Percentiles rank a stretch among this genome's conserved stretches.
Evolutionary conservation across 1,284 basidiomycete genomes (phyloP).

Genomic region (Ganoderma lingzhi): DNA sequence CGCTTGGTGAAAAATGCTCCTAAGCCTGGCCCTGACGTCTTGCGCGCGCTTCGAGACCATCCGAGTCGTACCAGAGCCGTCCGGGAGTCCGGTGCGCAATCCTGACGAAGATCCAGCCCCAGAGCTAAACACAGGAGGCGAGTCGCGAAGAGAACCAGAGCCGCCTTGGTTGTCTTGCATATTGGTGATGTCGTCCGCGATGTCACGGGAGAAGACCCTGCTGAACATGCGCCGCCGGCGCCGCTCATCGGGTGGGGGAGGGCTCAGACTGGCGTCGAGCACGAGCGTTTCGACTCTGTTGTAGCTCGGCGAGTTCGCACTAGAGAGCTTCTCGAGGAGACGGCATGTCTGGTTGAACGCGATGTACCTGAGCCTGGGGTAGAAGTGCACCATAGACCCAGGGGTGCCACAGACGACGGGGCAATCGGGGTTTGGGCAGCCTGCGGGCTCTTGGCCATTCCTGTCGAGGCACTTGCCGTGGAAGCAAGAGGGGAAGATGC

Average conservation of each 20-base stretch:
- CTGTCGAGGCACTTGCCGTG: slow-evolving; percentile 76
- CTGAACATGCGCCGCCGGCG: slow-evolving; percentile 16
- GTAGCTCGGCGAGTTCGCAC: slow-evolving; percentile 50
- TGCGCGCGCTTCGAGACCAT: slow-evolving; percentile 36
- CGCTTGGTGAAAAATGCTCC: slow-evolving; percentile 46
- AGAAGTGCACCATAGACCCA: slow-evolving; percentile 79
- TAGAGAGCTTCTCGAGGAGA: slow-evolving; percentile 45
- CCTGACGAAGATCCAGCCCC: slow-evolving; percentile 2
- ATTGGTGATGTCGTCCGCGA: slow-evolving; percentile 1
- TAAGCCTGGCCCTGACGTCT: slow-evolving; percentile 37
- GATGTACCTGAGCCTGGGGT: slow-evolving; percentile 54
- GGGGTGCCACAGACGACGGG: slow-evolving; percentile 80
- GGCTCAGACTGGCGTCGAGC: slow-evolving; percentile 33
- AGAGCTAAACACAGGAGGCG: slow-evolving; percentile 18
- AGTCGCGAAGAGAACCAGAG: not conserved
- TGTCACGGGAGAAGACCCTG: slow-evolving; percentile 15
- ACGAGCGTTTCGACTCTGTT: slow-evolving; percentile 51
- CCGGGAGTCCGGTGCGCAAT: slow-evolving; percentile 6
- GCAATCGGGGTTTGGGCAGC: slow-evolving; percentile 82
- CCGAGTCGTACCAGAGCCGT: slow-evolving; percentile 4
- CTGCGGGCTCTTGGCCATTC: slow-evolving; percentile 63
- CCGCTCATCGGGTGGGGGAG: not conserved
- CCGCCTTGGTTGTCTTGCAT: slow-evolving; percentile 15
- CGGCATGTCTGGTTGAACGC: slow-evolving; percentile 55
- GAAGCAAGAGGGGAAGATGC: slow-evolving; percentile 71